phyloP scores from a whole-genome alignment of 371 early-diverging fungal species.

The Nematocida parisii region DNA sequence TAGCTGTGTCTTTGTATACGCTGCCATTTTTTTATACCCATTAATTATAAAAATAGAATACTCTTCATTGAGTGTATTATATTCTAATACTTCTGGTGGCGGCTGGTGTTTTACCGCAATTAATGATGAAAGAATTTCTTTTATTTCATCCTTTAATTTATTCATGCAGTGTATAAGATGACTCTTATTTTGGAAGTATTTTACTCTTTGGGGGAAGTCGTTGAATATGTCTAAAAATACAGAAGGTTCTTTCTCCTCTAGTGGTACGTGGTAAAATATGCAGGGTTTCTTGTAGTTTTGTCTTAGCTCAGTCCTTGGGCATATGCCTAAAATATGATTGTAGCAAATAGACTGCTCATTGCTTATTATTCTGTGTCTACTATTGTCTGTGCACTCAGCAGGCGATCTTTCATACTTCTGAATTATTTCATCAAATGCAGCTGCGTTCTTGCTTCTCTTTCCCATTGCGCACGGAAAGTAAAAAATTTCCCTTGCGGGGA shows the following conservation, averaged over 20 bases:
- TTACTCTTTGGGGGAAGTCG: background rate
- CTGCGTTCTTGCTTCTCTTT: constrained; percentile 21
- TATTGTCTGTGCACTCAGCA: background rate
- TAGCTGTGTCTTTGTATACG: background rate
- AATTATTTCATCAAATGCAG: background rate
- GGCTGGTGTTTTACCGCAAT: background rate
- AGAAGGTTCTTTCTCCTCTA: background rate
- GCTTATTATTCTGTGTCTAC: background rate
- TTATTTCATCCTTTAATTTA: constrained; percentile 12
- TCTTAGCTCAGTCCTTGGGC: constrained; percentile 11
- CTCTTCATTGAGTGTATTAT: constrained; percentile 15
- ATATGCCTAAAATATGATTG: background rate
- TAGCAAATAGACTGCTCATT: background rate
- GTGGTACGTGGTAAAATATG: constrained; percentile 2
- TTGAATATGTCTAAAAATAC: background rate
- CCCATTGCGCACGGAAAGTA: constrained; percentile 31
- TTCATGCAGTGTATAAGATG: background rate
- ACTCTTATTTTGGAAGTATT: background rate
- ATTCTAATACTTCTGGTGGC: background rate
- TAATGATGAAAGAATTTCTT: background rate
- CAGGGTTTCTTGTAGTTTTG: background rate
- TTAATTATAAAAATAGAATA: constrained; percentile 2
- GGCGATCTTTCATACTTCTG: background rate
- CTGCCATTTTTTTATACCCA: background rate
- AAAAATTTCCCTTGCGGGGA: constrained; percentile 64